Evolutionary conservation across 1,284 basidiomycete genomes (phyloP).

Genomic region (Fomes fomentarius): DNA sequence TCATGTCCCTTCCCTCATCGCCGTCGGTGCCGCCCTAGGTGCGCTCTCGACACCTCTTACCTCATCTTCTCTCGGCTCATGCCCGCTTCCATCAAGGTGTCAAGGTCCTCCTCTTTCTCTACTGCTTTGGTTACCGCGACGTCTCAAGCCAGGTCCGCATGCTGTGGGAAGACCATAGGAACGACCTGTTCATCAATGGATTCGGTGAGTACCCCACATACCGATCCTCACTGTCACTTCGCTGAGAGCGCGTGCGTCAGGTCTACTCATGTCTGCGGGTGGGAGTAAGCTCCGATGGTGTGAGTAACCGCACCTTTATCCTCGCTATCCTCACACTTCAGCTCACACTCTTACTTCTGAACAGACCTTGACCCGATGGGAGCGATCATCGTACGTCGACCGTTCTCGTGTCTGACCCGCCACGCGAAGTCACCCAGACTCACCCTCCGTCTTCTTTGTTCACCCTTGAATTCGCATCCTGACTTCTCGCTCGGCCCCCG

Average conservation of each 20-base stretch:
- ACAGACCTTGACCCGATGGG: constrained; percentile 82
- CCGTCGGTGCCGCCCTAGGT: constrained; percentile 85
- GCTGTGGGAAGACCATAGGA: constrained; percentile 95
- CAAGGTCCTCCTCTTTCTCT: constrained; percentile 87
- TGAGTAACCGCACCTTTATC: constrained; percentile 40
- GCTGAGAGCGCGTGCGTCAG: constrained; percentile 41
- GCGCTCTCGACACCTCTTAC: constrained; percentile 9
- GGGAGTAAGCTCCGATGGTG: constrained; percentile 89
- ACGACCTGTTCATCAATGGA: constrained; percentile 84
- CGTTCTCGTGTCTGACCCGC: not conserved
- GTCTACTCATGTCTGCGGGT: constrained; percentile 88
- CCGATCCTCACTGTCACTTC: not conserved
- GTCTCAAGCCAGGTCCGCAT: constrained; percentile 90
- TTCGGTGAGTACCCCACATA: constrained; percentile 57
- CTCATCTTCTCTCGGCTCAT: too few relatives aligned
- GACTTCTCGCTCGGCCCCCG: not conserved
- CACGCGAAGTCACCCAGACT: not conserved
- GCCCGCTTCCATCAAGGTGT: constrained; percentile 51
- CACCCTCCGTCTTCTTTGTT: not conserved
- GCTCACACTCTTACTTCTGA: not conserved
- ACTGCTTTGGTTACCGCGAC: constrained; percentile 80
- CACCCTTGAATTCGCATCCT: too few relatives aligned
- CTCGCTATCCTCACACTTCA: not conserved
- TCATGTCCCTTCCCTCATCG: constrained; percentile 81
- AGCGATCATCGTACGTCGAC: constrained; percentile 66